Conservation (phyloP, 495 filamentous ascomycete species). For the Aspergillus incahuasiensis region DNA sequence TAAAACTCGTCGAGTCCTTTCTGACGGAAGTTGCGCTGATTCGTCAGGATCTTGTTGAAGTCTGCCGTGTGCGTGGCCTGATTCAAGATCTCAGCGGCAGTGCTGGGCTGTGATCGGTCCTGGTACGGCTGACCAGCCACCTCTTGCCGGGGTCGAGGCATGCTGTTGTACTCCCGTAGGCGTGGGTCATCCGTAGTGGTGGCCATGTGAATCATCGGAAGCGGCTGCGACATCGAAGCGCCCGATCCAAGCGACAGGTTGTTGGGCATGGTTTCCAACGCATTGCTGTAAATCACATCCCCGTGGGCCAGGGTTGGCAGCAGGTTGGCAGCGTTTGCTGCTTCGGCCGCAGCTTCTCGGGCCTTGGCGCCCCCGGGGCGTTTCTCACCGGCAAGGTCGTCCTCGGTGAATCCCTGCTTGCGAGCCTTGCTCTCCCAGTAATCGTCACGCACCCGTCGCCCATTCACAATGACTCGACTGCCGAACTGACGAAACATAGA, state of each 20-base stretch:
- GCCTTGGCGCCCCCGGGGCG: slow-evolving; percentile 86
- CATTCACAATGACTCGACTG: slow-evolving; percentile 86
- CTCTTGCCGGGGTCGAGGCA: slow-evolving; percentile 85
- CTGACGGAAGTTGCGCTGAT: slow-evolving; percentile 66
- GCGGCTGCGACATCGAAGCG: slow-evolving; percentile 56
- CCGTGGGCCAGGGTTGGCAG: slow-evolving; percentile 57
- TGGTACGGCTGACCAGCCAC: slow-evolving; percentile 84
- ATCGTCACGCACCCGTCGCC: slow-evolving; percentile 89
- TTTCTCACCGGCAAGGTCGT: slow-evolving; percentile 94
- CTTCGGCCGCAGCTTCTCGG: slow-evolving; percentile 60
- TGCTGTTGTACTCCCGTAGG: slow-evolving; percentile 73
- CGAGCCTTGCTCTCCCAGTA: slow-evolving; percentile 97
- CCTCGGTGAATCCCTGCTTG: slow-evolving; percentile 98
- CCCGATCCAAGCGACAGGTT: slow-evolving; percentile 65
- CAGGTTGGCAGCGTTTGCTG: slow-evolving; percentile 42
- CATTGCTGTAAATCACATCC: slow-evolving; percentile 80
- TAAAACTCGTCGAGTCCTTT: slow-evolving; percentile 75
- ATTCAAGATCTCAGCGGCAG: slow-evolving; percentile 77
- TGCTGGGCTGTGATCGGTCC: slow-evolving; percentile 75
- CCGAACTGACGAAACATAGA: slow-evolving; percentile 99
- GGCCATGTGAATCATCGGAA: slow-evolving; percentile 80
- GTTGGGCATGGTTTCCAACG: slow-evolving; percentile 59
- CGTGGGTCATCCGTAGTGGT: slow-evolving; percentile 74
- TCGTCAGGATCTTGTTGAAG: slow-evolving; percentile 76
- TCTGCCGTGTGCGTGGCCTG: slow-evolving; percentile 87